Evolutionary conservation across 148 eudicot species (phyloP), one percentile per base, ranked within the genome.

Genomic region (Selenicereus undatus): DNA sequence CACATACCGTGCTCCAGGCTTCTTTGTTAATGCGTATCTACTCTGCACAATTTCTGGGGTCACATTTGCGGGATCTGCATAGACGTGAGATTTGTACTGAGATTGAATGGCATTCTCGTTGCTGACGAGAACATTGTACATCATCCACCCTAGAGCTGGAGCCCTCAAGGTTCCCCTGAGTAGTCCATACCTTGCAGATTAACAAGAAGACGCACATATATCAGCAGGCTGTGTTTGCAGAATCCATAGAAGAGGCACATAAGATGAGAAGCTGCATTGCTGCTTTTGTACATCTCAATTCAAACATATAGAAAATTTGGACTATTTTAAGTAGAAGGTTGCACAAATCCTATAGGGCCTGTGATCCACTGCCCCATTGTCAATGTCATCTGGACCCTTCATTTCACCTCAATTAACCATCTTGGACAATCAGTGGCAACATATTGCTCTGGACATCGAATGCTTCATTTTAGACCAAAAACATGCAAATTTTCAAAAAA

Each of bases 141-240:
- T 90, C 97, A 95, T 95, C 98, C 98, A 95, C 52, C 98, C 98
- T n/a, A 95, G 84, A 56, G 98, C 98, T 27, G 98, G 98, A 56
- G 97, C 91, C 83, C 97, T 87, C 73, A 95, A 78, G 50, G 97
- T 95, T 71, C 94, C 94, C 80, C 98, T 89, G n/a, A 95, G 91
- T 29, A 95, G 83, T 35, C 93, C 98, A 79, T 95, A 95, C 89
- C 98, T 95, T 66, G 79, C 42, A 65, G 27, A 29, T 77, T 58
- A 45, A 80, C 29, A 73, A 77, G 29, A 18, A 73, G 29, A 11
- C 36, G 35, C 0, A 43, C 20, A 62, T 11, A 60, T n/a, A 66
- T 62, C 35, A 71, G 42, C 12, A 62, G 42, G 7, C 66, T 7
- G 32, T 1, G 16, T 8, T 51, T 66, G 13, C 75, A 48, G 11